Conservation (phyloP, 148 eudicot species). For the Arctostaphylos glauca region DNA sequence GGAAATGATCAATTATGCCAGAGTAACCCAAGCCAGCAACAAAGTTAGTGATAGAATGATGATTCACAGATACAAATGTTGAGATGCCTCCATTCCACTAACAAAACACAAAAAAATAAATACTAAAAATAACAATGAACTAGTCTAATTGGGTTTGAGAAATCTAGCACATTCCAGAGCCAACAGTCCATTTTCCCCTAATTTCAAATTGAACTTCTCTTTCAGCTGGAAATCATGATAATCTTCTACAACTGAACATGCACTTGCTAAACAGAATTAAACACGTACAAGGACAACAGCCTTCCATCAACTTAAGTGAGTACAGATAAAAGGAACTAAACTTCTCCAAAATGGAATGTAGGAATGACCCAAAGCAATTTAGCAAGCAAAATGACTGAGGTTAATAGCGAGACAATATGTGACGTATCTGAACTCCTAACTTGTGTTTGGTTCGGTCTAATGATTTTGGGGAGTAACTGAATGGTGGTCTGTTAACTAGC, state of each 20-base stretch:
- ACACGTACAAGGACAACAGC: too few relatives aligned
- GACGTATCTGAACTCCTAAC: neutral
- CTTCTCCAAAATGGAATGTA: neutral
- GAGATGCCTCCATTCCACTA: too few relatives aligned
- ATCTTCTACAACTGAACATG: too few relatives aligned
- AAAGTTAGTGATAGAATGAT: neutral
- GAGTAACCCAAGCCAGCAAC: neutral
- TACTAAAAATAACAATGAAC: neutral
- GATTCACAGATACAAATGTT: neutral
- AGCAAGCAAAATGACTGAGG: neutral
- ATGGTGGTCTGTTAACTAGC: neutral
- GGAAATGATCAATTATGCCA: neutral
- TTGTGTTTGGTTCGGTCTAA: neutral
- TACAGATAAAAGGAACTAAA: neutral
- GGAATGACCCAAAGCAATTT: neutral
- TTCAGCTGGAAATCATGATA: neutral
- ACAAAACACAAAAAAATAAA: too few relatives aligned
- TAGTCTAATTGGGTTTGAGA: neutral
- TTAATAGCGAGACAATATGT: neutral
- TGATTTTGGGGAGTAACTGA: neutral
- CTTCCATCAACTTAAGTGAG: neutral
- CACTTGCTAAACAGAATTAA: too few relatives aligned
- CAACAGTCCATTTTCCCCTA: neutral
- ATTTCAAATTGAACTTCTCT: too few relatives aligned
- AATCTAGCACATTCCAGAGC: neutral